Conservation (phyloP, 768 basidiomycete species). For the Leccinum imitatum region DNA sequence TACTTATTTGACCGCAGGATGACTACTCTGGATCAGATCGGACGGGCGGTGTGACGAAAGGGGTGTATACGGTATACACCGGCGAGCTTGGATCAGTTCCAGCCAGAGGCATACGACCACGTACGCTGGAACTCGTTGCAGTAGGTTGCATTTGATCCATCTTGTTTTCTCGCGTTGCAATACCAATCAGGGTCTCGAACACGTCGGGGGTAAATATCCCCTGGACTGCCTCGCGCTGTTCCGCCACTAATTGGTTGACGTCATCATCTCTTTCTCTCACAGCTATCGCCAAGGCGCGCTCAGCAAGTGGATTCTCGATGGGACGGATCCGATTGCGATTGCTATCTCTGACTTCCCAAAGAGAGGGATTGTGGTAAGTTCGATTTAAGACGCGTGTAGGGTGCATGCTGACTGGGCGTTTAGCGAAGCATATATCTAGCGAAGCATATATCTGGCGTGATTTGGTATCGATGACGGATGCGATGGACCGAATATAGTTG, state of each 20-base stretch:
- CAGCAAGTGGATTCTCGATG: slow-evolving; percentile 63
- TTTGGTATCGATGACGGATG: slow-evolving; percentile 40
- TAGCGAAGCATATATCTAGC: slow-evolving; percentile 56
- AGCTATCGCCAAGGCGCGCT: slow-evolving; percentile 72
- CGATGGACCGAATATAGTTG: slow-evolving; percentile 50
- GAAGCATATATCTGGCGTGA: slow-evolving; percentile 34
- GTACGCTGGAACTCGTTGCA: slow-evolving; percentile 56
- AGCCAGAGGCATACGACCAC: slow-evolving; percentile 66
- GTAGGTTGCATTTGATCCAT: slow-evolving; percentile 39
- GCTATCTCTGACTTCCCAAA: slow-evolving; percentile 82
- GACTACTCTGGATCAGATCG: slow-evolving; percentile 75
- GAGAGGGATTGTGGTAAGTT: slow-evolving; percentile 61
- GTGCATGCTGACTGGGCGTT: slow-evolving; percentile 5
- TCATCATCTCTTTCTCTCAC: slow-evolving; percentile 65
- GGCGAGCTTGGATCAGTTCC: slow-evolving; percentile 63
- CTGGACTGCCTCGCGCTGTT: slow-evolving; percentile 72
- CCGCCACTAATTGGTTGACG: slow-evolving; percentile 76
- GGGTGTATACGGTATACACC: slow-evolving; percentile 71
- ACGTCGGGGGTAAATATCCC: slow-evolving; percentile 53
- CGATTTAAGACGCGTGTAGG: neutral
- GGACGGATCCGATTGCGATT: slow-evolving; percentile 64
- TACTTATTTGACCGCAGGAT: slow-evolving; percentile 50
- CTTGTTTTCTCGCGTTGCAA: neutral
- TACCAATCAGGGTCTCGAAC: slow-evolving; percentile 53
- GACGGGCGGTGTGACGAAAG: slow-evolving; percentile 69